phyloP scores from a whole-genome alignment of 129 eudicot genomes.

The Flaveria trinervia region DNA sequence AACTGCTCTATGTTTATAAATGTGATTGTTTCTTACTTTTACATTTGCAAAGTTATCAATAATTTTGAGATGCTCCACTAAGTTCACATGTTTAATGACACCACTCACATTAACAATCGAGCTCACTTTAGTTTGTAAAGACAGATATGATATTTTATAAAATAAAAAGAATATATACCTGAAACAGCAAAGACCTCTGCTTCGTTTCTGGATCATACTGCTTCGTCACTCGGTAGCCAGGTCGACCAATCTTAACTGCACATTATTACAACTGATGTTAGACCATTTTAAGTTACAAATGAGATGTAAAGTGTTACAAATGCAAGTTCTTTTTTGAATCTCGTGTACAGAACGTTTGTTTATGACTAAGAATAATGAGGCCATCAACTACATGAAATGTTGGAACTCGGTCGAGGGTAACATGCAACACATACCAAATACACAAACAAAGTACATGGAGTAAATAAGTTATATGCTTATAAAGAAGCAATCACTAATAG shows the following conservation, averaged over 20 bases:
- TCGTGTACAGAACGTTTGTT: background rate
- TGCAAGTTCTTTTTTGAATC: background rate
- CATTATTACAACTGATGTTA: slow-evolving; percentile 23
- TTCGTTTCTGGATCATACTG: slow-evolving; percentile 91
- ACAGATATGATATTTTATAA: background rate
- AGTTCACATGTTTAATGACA: background rate
- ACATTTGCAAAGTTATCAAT: slow-evolving; percentile 13
- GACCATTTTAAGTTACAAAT: slow-evolving; percentile 14
- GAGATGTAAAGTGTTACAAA: background rate
- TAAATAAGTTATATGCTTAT: background rate
- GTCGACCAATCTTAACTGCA: slow-evolving; percentile 94
- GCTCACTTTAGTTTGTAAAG: background rate
- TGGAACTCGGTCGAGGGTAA: background rate
- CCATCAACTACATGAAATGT: background rate
- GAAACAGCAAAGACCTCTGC: slow-evolving; percentile 91
- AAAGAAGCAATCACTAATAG: background rate
- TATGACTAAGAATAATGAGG: background rate
- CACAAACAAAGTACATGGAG: background rate
- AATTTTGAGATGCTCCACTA: background rate
- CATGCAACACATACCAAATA: background rate
- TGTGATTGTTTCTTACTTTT: background rate
- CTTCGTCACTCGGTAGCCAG: slow-evolving; percentile 92
- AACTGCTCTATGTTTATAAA: background rate
- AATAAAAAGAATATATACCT: slow-evolving; percentile 40
- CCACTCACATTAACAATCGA: background rate